These are phyloP conservation scores for Tetrapisispora arboricola DNA, from an alignment of 805 yeast species.

Conservation along the genomic window DNA sequence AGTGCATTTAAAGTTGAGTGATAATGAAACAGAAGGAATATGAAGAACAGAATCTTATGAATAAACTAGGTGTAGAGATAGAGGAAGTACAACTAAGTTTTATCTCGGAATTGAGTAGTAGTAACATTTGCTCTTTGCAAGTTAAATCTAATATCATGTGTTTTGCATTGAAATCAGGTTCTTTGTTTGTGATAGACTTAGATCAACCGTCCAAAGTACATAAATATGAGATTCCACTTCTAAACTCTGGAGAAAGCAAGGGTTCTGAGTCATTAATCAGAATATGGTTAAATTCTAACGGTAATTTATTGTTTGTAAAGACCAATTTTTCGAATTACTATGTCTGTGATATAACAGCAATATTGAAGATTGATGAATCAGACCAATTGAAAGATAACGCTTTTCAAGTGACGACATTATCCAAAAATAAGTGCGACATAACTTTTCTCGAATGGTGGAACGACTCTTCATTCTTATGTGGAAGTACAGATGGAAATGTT, in stretches of 20 bases:
- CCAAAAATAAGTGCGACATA: slow-evolving; percentile 19
- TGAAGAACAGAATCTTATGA: not conserved
- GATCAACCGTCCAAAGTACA: slow-evolving; percentile 53
- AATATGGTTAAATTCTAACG: slow-evolving; percentile 20
- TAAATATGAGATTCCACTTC: slow-evolving; percentile 28
- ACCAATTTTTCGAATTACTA: slow-evolving; percentile 26
- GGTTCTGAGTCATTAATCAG: slow-evolving; percentile 15
- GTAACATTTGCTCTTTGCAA: slow-evolving; percentile 38
- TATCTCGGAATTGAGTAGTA: slow-evolving; percentile 34
- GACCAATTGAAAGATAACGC: not conserved
- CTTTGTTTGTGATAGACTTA: slow-evolving; percentile 54
- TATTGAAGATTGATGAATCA: not conserved
- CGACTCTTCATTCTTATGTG: slow-evolving; percentile 13
- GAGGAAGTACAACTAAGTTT: slow-evolving; percentile 41
- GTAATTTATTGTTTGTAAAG: slow-evolving; percentile 16
- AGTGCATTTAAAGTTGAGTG: no score
- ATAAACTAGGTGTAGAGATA: slow-evolving; percentile 15
- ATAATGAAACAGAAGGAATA: not conserved
- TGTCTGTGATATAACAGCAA: slow-evolving; percentile 8
- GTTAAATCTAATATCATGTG: slow-evolving; percentile 48
- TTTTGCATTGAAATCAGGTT: slow-evolving; percentile 42
- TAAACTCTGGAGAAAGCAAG: slow-evolving; percentile 6
- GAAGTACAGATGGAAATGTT: slow-evolving; percentile 15
- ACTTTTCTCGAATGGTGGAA: slow-evolving; percentile 15
- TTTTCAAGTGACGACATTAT: slow-evolving; percentile 10